phyloP scores from a whole-genome alignment of 2,329 filamentous ascomycete genomes.

The Ampelomyces quisqualis region DNA sequence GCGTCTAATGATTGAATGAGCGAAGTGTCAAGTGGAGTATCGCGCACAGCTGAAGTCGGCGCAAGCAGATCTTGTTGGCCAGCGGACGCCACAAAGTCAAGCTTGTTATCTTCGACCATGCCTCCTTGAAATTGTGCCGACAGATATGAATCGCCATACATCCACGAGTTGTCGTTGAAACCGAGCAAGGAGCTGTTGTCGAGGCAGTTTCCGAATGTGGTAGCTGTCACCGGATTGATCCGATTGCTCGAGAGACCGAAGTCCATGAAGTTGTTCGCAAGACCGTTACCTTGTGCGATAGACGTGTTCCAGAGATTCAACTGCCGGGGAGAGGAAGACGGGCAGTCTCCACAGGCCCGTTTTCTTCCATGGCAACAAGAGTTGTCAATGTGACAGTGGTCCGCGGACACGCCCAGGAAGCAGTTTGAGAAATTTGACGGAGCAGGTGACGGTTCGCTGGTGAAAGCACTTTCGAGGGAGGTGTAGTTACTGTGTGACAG shows the following conservation, averaged over 20 bases:
- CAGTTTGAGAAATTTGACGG: conserved; percentile 23
- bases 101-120: conserved; percentile 20
- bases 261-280: conserved; percentile 28
- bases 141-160: conserved; percentile 30
- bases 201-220: conserved; percentile 17
- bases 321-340: conserved; percentile 26
- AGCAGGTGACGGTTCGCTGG: conserved; percentile 27
- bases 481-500: conserved; percentile 38
- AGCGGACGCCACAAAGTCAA: conserved; percentile 33
- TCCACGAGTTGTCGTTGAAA: conserved; percentile 30
- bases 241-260: conserved; percentile 28
- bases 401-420: conserved; percentile 32
- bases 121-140: conserved; percentile 15
- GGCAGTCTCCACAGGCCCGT: conserved; percentile 33
- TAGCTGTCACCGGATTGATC: conserved; percentile 23
- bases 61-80: conserved; percentile 31
- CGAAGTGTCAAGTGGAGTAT: conserved; percentile 2
- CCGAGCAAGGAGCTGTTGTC: conserved; percentile 22
- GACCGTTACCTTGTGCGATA: conserved; percentile 27
- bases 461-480: conserved; percentile 34
- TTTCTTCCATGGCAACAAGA: conserved; percentile 38
- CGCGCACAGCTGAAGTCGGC: conserved; percentile 13
- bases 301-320: conserved; percentile 33
- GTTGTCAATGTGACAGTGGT: conserved; percentile 41
- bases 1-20: conserved; percentile 9